Conservation (phyloP, 2,329 filamentous ascomycete genomes). For the Colletotrichum sublineola region DNA sequence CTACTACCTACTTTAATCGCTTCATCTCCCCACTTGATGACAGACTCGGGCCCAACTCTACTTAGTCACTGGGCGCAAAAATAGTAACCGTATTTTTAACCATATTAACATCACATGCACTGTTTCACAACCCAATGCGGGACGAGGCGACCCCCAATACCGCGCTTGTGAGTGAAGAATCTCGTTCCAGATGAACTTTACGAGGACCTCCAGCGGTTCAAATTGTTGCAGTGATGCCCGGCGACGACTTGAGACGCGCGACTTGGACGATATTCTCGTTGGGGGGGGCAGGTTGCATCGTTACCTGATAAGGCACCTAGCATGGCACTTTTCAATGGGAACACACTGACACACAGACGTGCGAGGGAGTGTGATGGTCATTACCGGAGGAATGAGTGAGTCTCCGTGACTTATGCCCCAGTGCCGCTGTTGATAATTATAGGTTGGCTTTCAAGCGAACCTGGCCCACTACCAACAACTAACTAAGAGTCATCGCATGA, state of each 20-base stretch:
- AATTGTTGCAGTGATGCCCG: neutral
- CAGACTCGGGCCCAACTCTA: neutral
- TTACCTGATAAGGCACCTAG: neutral
- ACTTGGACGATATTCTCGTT: neutral
- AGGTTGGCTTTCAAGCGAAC: neutral
- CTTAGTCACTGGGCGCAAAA: neutral
- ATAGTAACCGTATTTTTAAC: conserved; percentile 2
- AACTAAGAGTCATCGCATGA: neutral
- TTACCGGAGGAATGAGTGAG: neutral
- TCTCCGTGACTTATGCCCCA: neutral
- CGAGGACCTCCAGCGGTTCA: neutral
- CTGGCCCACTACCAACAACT: neutral
- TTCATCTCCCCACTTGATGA: neutral
- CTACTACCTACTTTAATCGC: neutral
- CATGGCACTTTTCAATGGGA: too few species aligned
- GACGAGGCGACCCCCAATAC: neutral
- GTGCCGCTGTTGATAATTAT: neutral
- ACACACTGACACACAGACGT: neutral
- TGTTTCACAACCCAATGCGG: neutral
- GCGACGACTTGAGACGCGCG: neutral
- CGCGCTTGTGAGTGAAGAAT: neutral
- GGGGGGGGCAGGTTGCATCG: neutral
- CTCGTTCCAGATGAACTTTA: neutral
- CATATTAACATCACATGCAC: neutral
- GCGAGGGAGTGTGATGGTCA: too few species aligned